phyloP scores from a whole-genome alignment of 768 basidiomycete genomes.

The Rhodotorula kratochvilovae region DNA sequence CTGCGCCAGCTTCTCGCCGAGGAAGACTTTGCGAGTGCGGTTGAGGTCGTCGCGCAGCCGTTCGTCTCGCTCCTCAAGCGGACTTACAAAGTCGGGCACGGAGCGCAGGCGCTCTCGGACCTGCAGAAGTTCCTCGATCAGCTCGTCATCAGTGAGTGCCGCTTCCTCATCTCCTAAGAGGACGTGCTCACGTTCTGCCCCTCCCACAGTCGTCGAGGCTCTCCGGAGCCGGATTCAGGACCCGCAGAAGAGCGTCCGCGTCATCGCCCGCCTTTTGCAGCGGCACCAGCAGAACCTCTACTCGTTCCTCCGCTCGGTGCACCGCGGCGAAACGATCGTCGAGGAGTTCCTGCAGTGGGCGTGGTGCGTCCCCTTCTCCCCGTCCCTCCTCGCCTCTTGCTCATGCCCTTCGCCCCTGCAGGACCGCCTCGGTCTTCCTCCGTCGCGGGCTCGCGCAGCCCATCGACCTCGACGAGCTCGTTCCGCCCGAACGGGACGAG shows the following conservation, averaged over 20 bases:
- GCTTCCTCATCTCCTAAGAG: not conserved
- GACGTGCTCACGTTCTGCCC: not conserved
- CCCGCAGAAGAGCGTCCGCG: constrained; percentile 36
- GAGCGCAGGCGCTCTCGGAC: constrained; percentile 15
- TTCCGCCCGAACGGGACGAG: constrained; percentile 12
- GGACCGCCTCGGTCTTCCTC: constrained; percentile 34
- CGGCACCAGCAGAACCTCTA: constrained; percentile 29
- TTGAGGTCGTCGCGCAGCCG: constrained; percentile 29
- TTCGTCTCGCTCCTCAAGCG: constrained; percentile 25
- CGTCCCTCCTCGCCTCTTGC: not conserved
- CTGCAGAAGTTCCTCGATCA: constrained; percentile 28
- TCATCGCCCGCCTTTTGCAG: constrained; percentile 27
- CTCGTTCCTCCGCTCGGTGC: constrained; percentile 24
- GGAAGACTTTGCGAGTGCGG: constrained; percentile 26
- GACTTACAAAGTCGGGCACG: constrained; percentile 25
- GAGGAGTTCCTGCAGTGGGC: constrained; percentile 37
- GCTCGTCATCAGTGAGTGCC: constrained; percentile 35
- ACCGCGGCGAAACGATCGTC: constrained; percentile 28
- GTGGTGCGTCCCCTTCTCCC: not conserved
- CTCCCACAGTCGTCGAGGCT: constrained; percentile 29
- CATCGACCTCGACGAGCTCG: constrained; percentile 26
- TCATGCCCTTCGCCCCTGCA: not conserved
- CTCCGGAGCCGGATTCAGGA: constrained; percentile 28
- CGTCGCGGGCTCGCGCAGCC: constrained; percentile 30
- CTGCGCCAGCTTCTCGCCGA: constrained; percentile 29